Base-by-base conservation (phyloP, 495 filamentous ascomycete genomes). In the Penicillium psychrofluorescens region DNA sequence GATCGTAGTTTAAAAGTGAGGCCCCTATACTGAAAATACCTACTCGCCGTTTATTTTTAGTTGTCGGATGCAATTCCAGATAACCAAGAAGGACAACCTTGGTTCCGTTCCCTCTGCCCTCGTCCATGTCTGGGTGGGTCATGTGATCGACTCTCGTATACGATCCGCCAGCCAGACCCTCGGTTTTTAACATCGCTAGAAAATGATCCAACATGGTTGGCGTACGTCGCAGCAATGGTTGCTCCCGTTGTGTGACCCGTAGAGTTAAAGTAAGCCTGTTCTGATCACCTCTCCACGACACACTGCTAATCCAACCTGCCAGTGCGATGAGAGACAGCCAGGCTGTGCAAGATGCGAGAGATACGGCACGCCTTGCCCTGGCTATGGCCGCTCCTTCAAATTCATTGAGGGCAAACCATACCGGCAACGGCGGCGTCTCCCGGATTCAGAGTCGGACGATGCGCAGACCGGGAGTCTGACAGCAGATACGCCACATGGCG, bases 221-320 rank as follows among this genome's bases (percentile, higher is more conserved):
- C 10, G 83, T 44, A 71, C 80, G 38, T 74, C 74, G 40, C 71
- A 78, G 44, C 68, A 86, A 46, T 75, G 78, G 54, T 44, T 88
- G 66, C 54, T 81, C 43, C 3, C 55, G 53, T 3, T 67, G 62
- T 43, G 58, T 68, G 12, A 55, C 61, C 34, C 60, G 60, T 29
- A 54, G 64, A 36, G 56, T 68, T 22, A 68, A 66, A 33, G 59
- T 64, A 15, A 9, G 51, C 29, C 0, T n/a, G 10, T 8, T 7
- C 16, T n/a, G 11, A 31, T n/a, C 8, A 30, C 14, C 13, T 6
- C 1, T 1, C 11, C n/a, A 15, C 12, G 9, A 11, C 4, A 29
- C 29, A 8, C 16, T 47, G 39, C 47, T 55, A 22, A 58, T 28
- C 22, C 22, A 39, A 13, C 16, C 14, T 32, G 14, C 41, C 38